These are phyloP conservation scores for Cryptomeria japonica DNA, from an alignment of 75 land plant genomes.

Conservation along the genomic window DNA sequence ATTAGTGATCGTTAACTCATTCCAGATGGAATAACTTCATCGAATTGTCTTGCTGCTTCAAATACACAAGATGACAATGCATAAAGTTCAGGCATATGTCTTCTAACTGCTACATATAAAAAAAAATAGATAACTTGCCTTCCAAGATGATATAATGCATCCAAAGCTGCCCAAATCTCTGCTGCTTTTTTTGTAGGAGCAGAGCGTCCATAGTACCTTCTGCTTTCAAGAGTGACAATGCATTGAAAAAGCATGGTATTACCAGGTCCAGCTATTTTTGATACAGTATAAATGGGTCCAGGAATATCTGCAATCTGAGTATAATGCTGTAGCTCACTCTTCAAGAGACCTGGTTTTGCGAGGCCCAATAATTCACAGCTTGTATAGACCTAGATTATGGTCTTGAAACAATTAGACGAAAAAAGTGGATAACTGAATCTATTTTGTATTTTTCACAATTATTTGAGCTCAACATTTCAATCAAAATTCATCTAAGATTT, in stretches of 20 bases:
- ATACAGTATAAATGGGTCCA: background rate
- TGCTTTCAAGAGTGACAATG: conserved; percentile 8
- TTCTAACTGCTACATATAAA: background rate
- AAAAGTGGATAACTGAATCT: background rate
- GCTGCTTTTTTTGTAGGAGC: conserved; percentile 8
- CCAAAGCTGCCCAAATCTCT: conserved; percentile 7
- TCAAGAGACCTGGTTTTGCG: conserved; percentile 22
- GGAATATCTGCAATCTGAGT: conserved; percentile 8
- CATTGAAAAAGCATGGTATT: background rate
- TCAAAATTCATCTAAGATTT: background rate
- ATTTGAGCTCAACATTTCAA: background rate
- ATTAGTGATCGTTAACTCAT: background rate
- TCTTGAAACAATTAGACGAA: background rate
- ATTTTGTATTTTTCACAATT: background rate
- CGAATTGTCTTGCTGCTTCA: background rate
- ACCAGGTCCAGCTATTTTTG: conserved; percentile 5
- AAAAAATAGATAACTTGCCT: background rate
- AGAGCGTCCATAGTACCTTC: background rate
- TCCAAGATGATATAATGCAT: conserved; percentile 2
- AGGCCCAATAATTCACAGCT: conserved; percentile 24
- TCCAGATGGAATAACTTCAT: background rate
- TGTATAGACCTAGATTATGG: conserved; percentile 10
- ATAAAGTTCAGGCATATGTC: background rate
- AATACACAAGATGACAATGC: background rate
- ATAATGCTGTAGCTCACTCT: conserved; percentile 19